Evolutionary conservation across 2,329 filamentous ascomycete species (phyloP).

Genomic region (Cladosporium cucumerinum): DNA sequence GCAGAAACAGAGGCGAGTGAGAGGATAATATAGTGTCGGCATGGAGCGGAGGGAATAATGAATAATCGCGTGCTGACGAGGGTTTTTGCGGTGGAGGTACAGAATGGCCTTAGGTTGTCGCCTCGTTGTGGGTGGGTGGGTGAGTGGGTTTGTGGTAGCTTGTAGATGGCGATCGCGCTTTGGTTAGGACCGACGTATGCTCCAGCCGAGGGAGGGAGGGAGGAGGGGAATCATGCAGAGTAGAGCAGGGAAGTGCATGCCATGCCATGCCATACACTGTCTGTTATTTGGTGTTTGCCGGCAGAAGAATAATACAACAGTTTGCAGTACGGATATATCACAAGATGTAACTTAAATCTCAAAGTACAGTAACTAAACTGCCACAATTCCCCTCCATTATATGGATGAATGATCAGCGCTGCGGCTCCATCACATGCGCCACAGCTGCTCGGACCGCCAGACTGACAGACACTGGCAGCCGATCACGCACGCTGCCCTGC

Average conservation of each 20-base stretch:
- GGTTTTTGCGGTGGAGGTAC: background rate
- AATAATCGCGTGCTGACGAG: slow-evolving; percentile 4
- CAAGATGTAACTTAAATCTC: too few relatives aligned
- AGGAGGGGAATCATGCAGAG: background rate
- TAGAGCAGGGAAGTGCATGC: too few relatives aligned
- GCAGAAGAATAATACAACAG: too few relatives aligned
- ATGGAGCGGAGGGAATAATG: background rate
- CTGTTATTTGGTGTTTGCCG: too few relatives aligned
- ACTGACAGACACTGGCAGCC: too few relatives aligned
- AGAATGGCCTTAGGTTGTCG: slow-evolving; percentile 2
- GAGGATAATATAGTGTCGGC: background rate
- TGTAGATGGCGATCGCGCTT: background rate
- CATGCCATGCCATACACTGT: too few relatives aligned
- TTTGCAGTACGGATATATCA: too few relatives aligned
- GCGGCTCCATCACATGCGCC: slow-evolving; percentile 8
- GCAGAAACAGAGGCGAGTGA: background rate
- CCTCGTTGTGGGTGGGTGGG: too few relatives aligned
- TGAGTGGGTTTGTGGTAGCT: background rate
- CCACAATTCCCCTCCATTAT: background rate
- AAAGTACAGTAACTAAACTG: too few relatives aligned
- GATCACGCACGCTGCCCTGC: too few relatives aligned
- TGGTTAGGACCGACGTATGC: background rate
- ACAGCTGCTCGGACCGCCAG: background rate
- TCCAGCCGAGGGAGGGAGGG: background rate
- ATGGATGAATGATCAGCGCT: background rate